Evolutionary conservation across 169 alveolate genomes (phyloP).

Genomic region (Plasmodium sp.): DNA sequence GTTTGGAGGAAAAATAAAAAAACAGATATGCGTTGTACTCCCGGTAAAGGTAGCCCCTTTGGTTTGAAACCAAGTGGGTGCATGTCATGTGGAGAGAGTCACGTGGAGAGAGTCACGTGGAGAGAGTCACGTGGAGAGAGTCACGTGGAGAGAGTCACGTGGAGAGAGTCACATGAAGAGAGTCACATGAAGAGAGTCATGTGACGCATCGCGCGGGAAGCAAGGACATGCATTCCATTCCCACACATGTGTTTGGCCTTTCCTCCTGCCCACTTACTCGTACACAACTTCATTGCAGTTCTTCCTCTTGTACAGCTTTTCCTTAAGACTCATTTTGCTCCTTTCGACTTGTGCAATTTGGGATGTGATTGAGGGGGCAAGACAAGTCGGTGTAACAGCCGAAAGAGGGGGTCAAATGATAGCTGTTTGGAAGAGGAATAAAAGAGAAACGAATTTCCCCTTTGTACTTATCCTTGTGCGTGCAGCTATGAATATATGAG

Average conservation of each 20-base stretch:
- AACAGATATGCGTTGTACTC: not conserved
- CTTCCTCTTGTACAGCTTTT: not conserved
- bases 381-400: not conserved
- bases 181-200: too few species aligned
- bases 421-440: not conserved
- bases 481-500: not conserved
- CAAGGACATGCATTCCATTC: not conserved
- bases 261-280: conserved; percentile 4
- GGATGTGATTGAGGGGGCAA: not conserved
- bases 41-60: not conserved
- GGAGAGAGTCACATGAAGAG: too few species aligned
- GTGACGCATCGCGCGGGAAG: not conserved
- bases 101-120: too few species aligned
- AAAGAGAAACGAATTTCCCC: not conserved
- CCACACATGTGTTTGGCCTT: not conserved
- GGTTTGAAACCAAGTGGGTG: not conserved
- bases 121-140: too few species aligned
- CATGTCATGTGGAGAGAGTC: not conserved
- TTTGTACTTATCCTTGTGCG: not conserved
- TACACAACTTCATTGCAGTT: conserved; percentile 8
- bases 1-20: not conserved
- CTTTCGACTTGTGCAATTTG: not conserved
- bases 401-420: not conserved
- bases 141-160: too few species aligned
- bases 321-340: conserved; percentile 21